Conservation (phyloP, 106 monocot species). For the Iris macrosiphon region DNA sequence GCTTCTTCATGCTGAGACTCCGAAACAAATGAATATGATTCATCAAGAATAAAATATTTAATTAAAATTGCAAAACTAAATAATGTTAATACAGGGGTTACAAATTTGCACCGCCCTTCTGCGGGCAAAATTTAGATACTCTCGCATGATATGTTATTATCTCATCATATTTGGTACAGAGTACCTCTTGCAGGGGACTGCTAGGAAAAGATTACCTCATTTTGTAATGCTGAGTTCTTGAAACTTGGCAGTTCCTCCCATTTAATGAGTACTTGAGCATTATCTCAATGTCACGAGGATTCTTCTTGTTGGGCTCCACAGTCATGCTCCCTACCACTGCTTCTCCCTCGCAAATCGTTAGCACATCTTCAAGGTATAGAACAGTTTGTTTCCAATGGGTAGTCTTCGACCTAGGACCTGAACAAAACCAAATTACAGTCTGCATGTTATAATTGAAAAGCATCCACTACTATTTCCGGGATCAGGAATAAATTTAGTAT, state of each 20-base stretch:
- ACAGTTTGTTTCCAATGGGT: slow-evolving; percentile 99
- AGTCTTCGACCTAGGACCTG: slow-evolving; percentile 79
- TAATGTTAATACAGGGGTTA: not conserved
- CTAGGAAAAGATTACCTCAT: slow-evolving; percentile 63
- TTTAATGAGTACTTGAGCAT: slow-evolving; percentile 65
- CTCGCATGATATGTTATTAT: not conserved
- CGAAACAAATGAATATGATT: too few relatives aligned
- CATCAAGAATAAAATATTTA: too few relatives aligned
- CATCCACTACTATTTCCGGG: too few relatives aligned
- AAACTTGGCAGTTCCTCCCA: slow-evolving; percentile 62
- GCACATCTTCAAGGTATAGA: slow-evolving; percentile 79
- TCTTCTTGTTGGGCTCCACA: slow-evolving; percentile 83
- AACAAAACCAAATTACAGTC: not conserved
- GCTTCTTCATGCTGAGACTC: too few relatives aligned
- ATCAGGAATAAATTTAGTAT: too few relatives aligned
- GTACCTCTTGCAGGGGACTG: not conserved
- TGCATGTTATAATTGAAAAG: too few relatives aligned
- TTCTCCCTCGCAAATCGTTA: slow-evolving; percentile 83
- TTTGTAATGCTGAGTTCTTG: slow-evolving; percentile 74
- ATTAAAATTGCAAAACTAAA: not conserved
- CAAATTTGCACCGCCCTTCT: not conserved
- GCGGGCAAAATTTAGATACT: not conserved
- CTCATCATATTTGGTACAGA: not conserved
- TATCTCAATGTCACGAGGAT: slow-evolving; percentile 85
- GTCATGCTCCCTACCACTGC: slow-evolving; percentile 67